Evolutionary conservation across 805 yeast genomes (phyloP).

Genomic region (Starmerella kuoi): DNA sequence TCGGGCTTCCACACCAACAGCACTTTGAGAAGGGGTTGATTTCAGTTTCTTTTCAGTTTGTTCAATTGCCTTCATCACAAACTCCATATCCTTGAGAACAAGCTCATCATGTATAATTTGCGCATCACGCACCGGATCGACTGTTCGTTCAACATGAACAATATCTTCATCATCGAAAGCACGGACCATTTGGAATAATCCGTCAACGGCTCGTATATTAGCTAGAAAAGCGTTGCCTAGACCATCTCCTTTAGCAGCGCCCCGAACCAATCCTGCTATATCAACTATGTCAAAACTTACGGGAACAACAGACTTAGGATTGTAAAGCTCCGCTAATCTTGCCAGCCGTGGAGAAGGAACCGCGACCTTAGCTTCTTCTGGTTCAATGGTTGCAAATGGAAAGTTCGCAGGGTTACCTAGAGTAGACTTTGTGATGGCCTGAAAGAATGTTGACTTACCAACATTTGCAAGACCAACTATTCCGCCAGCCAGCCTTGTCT

Average conservation of each 20-base stretch:
- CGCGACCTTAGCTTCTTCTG: constrained; percentile 48
- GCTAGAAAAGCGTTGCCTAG: constrained; percentile 61
- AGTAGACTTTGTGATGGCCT: constrained; percentile 47
- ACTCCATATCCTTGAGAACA: constrained; percentile 55
- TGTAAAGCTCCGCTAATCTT: constrained; percentile 37
- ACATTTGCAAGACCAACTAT: constrained; percentile 56
- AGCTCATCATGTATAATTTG: constrained; percentile 54
- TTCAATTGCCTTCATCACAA: constrained; percentile 45
- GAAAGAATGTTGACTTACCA: constrained; percentile 48
- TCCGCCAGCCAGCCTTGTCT: constrained; percentile 31
- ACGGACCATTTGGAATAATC: constrained; percentile 56
- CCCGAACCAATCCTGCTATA: constrained; percentile 58
- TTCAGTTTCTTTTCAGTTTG: constrained; percentile 32
- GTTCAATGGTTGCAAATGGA: constrained; percentile 68
- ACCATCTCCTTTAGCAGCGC: constrained; percentile 55
- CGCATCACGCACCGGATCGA: constrained; percentile 53
- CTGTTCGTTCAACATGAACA: constrained; percentile 52
- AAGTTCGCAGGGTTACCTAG: constrained; percentile 57
- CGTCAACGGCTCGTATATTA: constrained; percentile 60
- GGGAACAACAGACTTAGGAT: constrained; percentile 41
- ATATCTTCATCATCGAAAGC: constrained; percentile 54
- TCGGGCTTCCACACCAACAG: constrained; percentile 34
- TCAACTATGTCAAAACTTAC: constrained; percentile 49
- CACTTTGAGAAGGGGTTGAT: constrained; percentile 19
- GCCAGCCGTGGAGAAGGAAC: constrained; percentile 43